Conservation (phyloP, 768 basidiomycete genomes). For the Tulasnella sp. region DNA sequence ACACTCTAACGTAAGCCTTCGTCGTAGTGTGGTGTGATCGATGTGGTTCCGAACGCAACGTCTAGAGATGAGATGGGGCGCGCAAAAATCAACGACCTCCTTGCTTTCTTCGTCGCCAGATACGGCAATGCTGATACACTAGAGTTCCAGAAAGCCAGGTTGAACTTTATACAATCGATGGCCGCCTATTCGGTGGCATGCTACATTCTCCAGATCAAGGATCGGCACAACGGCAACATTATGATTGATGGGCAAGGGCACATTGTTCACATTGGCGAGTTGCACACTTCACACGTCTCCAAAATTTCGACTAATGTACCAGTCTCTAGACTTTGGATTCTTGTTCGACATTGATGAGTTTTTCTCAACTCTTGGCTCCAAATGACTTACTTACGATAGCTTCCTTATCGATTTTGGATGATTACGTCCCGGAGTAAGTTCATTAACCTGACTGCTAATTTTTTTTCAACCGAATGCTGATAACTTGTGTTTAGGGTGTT, state of each 20-base stretch:
- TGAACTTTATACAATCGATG: slow-evolving; percentile 98
- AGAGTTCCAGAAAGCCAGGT: slow-evolving; percentile 81
- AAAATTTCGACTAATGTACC: not conserved
- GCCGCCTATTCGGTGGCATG: slow-evolving; percentile 97
- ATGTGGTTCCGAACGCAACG: slow-evolving; percentile 95
- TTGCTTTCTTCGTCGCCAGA: slow-evolving; percentile 86
- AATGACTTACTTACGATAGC: not conserved
- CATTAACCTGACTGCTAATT: not conserved
- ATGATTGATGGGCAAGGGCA: slow-evolving; percentile 92
- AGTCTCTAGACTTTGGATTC: slow-evolving; percentile 78
- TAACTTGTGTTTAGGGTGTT: slow-evolving; percentile 52
- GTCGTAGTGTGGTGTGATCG: slow-evolving; percentile 87
- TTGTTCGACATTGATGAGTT: slow-evolving; percentile 96
- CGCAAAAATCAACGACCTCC: slow-evolving; percentile 92
- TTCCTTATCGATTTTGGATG: slow-evolving; percentile 19
- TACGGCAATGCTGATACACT: slow-evolving; percentile 86
- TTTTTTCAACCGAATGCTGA: not conserved
- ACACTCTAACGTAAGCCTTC: slow-evolving; percentile 1
- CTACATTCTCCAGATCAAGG: slow-evolving; percentile 97
- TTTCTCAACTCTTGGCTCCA: not conserved
- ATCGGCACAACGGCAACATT: slow-evolving; percentile 98
- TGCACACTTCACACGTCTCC: slow-evolving; percentile 14
- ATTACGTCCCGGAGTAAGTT: slow-evolving; percentile 61
- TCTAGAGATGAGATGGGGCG: slow-evolving; percentile 99
- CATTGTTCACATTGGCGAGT: slow-evolving; percentile 80